Base-by-base conservation (phyloP, 1,284 basidiomycete genomes). In the Sanguinoderma infundibulare region DNA sequence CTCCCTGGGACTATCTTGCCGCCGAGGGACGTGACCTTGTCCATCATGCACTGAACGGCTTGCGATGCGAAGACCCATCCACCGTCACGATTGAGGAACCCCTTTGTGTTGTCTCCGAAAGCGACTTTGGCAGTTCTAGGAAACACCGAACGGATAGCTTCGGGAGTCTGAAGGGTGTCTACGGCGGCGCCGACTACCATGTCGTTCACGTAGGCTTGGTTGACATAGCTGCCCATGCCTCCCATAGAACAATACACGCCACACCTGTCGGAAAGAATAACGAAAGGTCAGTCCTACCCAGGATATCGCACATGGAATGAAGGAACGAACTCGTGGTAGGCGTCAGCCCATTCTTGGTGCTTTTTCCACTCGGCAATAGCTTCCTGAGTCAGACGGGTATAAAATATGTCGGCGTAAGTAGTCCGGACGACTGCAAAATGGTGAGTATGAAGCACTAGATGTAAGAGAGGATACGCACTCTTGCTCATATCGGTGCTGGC, bases 401-500 rank as follows among this genome's bases (percentile, higher is more conserved):
- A 96, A 70, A 89, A 89, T 0, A 72, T 63, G 67, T 92, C 90
- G 2, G 80, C 73, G 67, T 93, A 93, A 5, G 88, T 87, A 36
- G 86, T 88, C 60, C 91, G 83, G 22, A 92, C 83, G 69, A 92
- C 90, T 92, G 64, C 47, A 24, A 34, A 22, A 20, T 32, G 14
- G 35, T 39, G 14, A 47, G 39, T 17, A 34, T 8, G 39, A 28
- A 10, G n/a, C 5, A 24, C 17, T n/a, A n/a, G 3, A 10, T 3
- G 1, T 7, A 5, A 15, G 10, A 30, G 1, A 20, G 12, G 24
- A 42, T 30, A 77, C 82, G 64, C 68, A 86, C 93, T 85, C 77
- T 94, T 91, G 76, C 96, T 96, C 56, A 95, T 79, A 73, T 96
- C 95, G 47, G 89, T 89, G 60, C 90, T 92, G 0, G 94, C 91